Conservation (phyloP, 805 yeast species). For the Candida verbasci region DNA sequence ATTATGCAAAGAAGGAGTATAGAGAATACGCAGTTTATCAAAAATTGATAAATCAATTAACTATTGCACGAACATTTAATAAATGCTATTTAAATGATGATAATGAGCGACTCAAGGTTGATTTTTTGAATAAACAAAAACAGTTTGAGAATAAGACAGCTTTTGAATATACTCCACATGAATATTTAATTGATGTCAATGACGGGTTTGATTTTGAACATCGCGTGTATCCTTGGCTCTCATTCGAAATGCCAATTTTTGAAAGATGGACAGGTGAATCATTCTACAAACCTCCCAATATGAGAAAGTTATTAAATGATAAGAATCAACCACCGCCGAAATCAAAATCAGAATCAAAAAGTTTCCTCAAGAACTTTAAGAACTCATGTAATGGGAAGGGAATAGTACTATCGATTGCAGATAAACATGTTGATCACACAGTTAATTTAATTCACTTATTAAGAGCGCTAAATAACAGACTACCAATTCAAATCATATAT, state of each 20-base stretch:
- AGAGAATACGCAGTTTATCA: slow-evolving; percentile 16
- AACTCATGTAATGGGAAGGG: slow-evolving; percentile 27
- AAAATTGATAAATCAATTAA: slow-evolving; percentile 36
- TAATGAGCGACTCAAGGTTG: background rate
- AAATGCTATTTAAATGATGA: slow-evolving; percentile 31
- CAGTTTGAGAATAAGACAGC: slow-evolving; percentile 6
- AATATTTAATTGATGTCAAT: background rate
- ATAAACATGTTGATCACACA: slow-evolving; percentile 25
- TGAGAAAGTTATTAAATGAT: slow-evolving; percentile 5
- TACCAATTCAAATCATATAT: slow-evolving; percentile 34
- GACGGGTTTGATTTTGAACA: slow-evolving; percentile 20
- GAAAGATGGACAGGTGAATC: slow-evolving; percentile 38
- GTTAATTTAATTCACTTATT: slow-evolving; percentile 27
- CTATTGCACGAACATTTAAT: slow-evolving; percentile 41
- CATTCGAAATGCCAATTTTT: slow-evolving; percentile 34
- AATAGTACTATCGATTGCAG: slow-evolving; percentile 27
- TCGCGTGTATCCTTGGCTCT: slow-evolving; percentile 38
- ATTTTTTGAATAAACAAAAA: background rate
- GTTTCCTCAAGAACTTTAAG: slow-evolving; percentile 4
- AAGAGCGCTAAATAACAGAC: slow-evolving; percentile 29
- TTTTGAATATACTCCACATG: background rate
- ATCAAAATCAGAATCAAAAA: background rate
- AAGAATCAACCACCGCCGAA: background rate
- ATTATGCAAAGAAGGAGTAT: slow-evolving; percentile 11
- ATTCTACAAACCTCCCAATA: slow-evolving; percentile 18